Base-by-base conservation (phyloP, 225 moss, liverwort and hornwort species). In the Pseudisothecium myosuroides region DNA sequence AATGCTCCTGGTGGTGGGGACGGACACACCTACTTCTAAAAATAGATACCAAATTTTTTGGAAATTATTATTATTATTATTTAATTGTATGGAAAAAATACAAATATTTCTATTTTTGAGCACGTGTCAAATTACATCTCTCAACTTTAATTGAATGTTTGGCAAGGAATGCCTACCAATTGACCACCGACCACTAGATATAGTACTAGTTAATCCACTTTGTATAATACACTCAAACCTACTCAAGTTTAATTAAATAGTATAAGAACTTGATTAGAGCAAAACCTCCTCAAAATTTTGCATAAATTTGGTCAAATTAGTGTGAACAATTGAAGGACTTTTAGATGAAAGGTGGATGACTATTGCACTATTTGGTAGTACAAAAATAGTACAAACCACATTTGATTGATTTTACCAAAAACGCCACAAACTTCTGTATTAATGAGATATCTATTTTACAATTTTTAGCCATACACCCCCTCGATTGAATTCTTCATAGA, bases 171-270 rank as follows among this genome's bases (percentile, higher is more conserved):
- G 29, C 11, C 11, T 2, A 47, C 16, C 0, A 27, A 0, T 27
- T 72, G 72, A 43, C 43, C 43, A 72, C 45, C 29, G 0, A 17
- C 2, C 10, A 14, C 4, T 45, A 3, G 4, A 29, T 43, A 14
- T 0, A 16, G 4, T 11, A 31, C 3, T 0, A 31, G 0, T 34
- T 20, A 31, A 75, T 75, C 21, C 0, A 50, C 32, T 76, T 36
- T 76, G 8, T 36, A 13, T 2, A 52, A 2, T 52, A 52, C 1
- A 1, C 9, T 54, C 13, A 52, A 34, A 36, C 5, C 52, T 76
- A 36, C 5, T 76, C 14, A 34, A 52, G 36, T 34, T 5, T 32
- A 50, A 32, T 21, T 6, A 14, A 52, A 54, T 36, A 34, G 3
- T 52, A 0, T 76, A 2, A 0, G 19, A 32, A 31, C 31, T 31